Evolutionary conservation across 2,329 filamentous ascomycete genomes (phyloP), one percentile per base, ranked within the genome.

Genomic region (Ascocoryne sarcoides): DNA sequence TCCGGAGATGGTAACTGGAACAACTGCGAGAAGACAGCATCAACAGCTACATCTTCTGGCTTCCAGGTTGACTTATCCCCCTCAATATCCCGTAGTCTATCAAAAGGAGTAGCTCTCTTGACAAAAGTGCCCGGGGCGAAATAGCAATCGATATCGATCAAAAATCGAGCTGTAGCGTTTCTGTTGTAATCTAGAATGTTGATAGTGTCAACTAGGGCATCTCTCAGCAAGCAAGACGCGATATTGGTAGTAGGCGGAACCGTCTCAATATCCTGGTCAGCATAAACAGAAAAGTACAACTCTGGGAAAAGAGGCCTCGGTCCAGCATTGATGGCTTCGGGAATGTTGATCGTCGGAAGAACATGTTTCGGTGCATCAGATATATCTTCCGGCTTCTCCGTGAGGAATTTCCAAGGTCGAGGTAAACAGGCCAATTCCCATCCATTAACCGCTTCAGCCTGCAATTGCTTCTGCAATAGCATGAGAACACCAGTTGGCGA

Each of bases 21-120:
- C 31, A 98, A 71, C 62, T 96, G 90, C 1, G 89, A 94, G 62
- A 98, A 98, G 42, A 96, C 87, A 4, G 90, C 88, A 61, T 98
- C 92, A n/a, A 98, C 87, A 3, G 84, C 85, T 43, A 96, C 84
- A 63, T 98, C 92, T 65, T 98, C 92, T 0, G 92, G 88, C 63
- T 98, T 98, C 90, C 92, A 98, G 0, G 86, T 89, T 10, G 83
- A 77, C 48, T 74, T 73, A 39, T 76, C 72, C 1, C 65, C 66
- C 23, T 78, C 76, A 14, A 82, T 70, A 33, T 81, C 81, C 23
- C 82, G 76, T 36, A 98, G 75, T 56, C 88, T 83, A 61, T 98
- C 92, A 56, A 95, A 95, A 0, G 88, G 80, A 1, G 87, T 95
- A 1, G 87, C 89, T 43, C 92, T 82, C 65, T 95, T 94, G 42